A percentile compares a stretch with the other conserved stretches of the same genome.
Conservation (phyloP, 2,329 filamentous ascomycete species). For the Aspergillus calidoustus region DNA sequence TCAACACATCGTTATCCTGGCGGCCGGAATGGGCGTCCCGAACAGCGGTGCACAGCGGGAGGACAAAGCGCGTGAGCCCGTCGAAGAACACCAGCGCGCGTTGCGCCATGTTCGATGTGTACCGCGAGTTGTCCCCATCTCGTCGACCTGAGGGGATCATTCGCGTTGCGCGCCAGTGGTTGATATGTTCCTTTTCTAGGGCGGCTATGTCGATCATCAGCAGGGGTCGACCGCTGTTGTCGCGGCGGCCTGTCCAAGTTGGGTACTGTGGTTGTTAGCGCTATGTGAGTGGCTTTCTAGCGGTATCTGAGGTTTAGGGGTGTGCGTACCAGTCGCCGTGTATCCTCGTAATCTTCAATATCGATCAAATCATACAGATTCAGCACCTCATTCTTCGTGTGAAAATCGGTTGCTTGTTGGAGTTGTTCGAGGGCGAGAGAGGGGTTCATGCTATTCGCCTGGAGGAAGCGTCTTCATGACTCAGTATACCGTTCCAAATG, state of each 20-base stretch:
- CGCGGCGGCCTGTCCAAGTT: slow-evolving; percentile 32
- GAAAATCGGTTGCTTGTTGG: slow-evolving; percentile 20
- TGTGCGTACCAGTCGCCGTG: slow-evolving; percentile 23
- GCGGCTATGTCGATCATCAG: slow-evolving; percentile 25
- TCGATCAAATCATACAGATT: slow-evolving; percentile 25
- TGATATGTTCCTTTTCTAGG: slow-evolving; percentile 18
- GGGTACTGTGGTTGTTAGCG: slow-evolving; percentile 26
- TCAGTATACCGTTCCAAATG: not conserved
- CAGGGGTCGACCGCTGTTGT: slow-evolving; percentile 28
- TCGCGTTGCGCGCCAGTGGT: slow-evolving; percentile 26
- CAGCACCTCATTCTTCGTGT: slow-evolving; percentile 20
- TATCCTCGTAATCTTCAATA: slow-evolving; percentile 26
- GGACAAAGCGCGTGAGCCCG: slow-evolving; percentile 26
- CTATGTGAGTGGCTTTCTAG: no score
- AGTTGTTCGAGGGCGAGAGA: slow-evolving; percentile 25
- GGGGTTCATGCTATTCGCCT: slow-evolving; percentile 21
- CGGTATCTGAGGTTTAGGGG: no score
- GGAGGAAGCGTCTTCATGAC: slow-evolving; percentile 26
- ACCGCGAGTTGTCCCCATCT: not conserved
- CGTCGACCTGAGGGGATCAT: not conserved
- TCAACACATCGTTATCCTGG: slow-evolving; percentile 15
- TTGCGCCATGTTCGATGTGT: slow-evolving; percentile 27
- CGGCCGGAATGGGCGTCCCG: not conserved
- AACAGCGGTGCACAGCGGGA: slow-evolving; percentile 31
- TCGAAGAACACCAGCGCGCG: slow-evolving; percentile 26